Evolutionary conservation across 176 grass and related monocot species (phyloP), one percentile per base, ranked within the genome.

Genomic region (Oryza meyeriana): DNA sequence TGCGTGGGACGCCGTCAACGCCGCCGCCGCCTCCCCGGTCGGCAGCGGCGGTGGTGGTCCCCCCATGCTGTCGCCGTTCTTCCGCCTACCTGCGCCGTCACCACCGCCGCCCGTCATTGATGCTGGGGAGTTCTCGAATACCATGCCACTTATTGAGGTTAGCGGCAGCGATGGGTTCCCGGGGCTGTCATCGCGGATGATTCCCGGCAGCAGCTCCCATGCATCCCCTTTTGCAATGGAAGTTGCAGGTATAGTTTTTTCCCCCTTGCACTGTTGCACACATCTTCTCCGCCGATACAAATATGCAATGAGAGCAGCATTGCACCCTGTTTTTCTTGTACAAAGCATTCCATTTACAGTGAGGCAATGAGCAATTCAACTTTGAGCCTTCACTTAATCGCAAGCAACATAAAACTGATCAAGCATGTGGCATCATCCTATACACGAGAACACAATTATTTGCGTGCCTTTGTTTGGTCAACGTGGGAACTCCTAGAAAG

Each of bases 11-110:
- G 34, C 41, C 47, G 10, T 50, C 24, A 4, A 64, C 0, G 62
- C 63, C 10, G 12, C 47, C 4, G 10, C 64, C 26, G 32, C 42
- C 50, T 81, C 24, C 7, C 12, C 33, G n/a, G 4, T 11, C 25
- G 2, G 17, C 50, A 3, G 44, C 25, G 11, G 47, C 35, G 28
- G 26, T 28, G 35, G 26, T 14, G 38, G 27, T 10, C 73, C 64
- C 6, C 81, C 79, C 14, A 85, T 79, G 41, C 45, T 85, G 22
- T 88, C 85, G 22, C 82, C 88, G 33, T 90, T 88, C 82, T 90
- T 93, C 69, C 88, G 75, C 45, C 62, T 74, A n/a, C 81, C 66
- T 28, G 72, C 74, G n/a, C 74, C 81, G 34, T 0, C 27, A 1
- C 65, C 80, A 1, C 13, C 12, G 35, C 41, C 47, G n/a, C 3